Conservation (phyloP, 345 rosid genomes). For the Hibiscus mutabilis region DNA sequence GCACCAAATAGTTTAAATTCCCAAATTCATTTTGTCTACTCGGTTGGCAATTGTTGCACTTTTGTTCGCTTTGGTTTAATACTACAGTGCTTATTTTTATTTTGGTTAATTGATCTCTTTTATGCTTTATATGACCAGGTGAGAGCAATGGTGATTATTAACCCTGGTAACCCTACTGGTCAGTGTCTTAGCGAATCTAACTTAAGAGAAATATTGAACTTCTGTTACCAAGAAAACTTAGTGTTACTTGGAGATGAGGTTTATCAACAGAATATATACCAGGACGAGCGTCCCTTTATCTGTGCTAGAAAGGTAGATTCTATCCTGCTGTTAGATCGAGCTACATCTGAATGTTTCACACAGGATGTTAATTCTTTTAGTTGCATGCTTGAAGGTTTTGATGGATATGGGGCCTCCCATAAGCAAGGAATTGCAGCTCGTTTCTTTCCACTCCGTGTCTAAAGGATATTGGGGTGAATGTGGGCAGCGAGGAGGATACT, state of each 20-base stretch:
- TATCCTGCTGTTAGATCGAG: slow-evolving; percentile 10
- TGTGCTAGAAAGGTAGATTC: slow-evolving; percentile 71
- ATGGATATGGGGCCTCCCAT: slow-evolving; percentile 82
- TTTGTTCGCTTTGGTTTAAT: slow-evolving; percentile 7
- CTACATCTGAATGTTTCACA: not conserved
- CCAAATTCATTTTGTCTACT: not conserved
- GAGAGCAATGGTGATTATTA: slow-evolving; percentile 96
- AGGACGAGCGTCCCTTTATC: slow-evolving; percentile 90
- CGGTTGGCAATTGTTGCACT: not conserved
- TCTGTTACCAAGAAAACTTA: slow-evolving; percentile 70
- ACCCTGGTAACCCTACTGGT: slow-evolving; percentile 99
- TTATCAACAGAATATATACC: slow-evolving; percentile 95
- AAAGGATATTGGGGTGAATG: slow-evolving; percentile 99
- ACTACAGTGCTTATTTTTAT: not conserved
- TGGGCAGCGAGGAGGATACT: slow-evolving; percentile 99
- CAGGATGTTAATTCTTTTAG: slow-evolving; percentile 3
- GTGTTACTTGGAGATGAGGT: slow-evolving; percentile 96
- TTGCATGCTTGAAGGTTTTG: slow-evolving; percentile 45
- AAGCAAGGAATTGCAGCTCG: slow-evolving; percentile 85
- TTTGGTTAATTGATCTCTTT: not conserved
- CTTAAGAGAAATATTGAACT: slow-evolving; percentile 68
- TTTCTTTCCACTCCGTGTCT: slow-evolving; percentile 93
- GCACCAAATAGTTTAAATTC: slow-evolving; percentile 4
- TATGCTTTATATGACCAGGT: slow-evolving; percentile 40
- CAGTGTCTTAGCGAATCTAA: slow-evolving; percentile 92